Base-by-base conservation (phyloP, 148 eudicot genomes). In the Hydrangea macrophylla region DNA sequence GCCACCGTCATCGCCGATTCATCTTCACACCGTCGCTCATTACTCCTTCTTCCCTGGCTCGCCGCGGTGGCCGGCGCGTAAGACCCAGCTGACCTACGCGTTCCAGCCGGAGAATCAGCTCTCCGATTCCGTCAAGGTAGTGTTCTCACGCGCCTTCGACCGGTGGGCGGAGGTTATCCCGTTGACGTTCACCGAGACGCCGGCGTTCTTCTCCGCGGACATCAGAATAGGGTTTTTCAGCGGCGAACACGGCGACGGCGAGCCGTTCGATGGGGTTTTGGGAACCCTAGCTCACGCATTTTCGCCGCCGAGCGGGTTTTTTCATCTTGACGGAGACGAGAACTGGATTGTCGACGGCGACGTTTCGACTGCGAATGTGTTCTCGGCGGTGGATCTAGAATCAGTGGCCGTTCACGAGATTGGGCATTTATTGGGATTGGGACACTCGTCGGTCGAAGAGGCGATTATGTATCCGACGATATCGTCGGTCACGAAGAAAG, bases 331-430 rank as follows among this genome's bases (percentile, higher is more conserved):
- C 75, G 23, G 26, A 3, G 86, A 59, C 3, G 85, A 81, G 82
- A 75, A 75, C 28, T 81, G 85, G 85, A 72, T 78, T 57, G 37
- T 78, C 17, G 55, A 58, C 40, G 67, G 59, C 3, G 66, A 64
- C 2, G 44, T 45, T 0, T 17, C 50, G 1, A n/a, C 58, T 2
- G 1, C 64, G 15, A 0, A 48, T 9, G 17, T 17, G 9, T n/a
- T 23, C 12, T 42, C 76, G 9, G 85, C 78, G 5, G 75, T 82
- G 55, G 85, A 82, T 67, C 24, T 82, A 62, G 87, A 84, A 17
- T 78, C 82, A 3, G 87, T 84, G 26, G 87, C 75, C 63, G 84
- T 78, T 40, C 87, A 84, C 22, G 87, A 84, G 33, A 81, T 84
- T 8, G 87, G 87, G 28, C 87, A 84, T 61, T 28, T 84, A 23